Conservation (phyloP, 208 protist species). For the Trypanosoma melophagium region DNA sequence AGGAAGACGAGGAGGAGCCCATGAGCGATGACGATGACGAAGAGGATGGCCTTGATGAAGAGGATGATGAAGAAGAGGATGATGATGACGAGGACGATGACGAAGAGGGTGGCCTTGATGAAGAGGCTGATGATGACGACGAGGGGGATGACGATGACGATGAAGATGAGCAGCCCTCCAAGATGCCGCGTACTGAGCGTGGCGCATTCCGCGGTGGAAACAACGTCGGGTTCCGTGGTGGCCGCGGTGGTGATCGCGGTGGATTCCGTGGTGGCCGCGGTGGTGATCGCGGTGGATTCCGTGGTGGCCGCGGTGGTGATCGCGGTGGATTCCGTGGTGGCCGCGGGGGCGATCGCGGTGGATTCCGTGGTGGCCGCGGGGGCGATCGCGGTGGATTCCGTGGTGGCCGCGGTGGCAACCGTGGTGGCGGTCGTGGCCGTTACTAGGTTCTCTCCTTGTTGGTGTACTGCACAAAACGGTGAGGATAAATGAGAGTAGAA, state of each 20-base stretch:
- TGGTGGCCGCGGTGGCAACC: constrained; percentile 58
- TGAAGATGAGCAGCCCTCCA: constrained; percentile 53
- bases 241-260: too few species aligned
- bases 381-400: constrained; percentile 54
- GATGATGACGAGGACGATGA: constrained; percentile 71
- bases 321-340: constrained; percentile 62
- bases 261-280: constrained; percentile 42
- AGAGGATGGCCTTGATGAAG: constrained; percentile 37
- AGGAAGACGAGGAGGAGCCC: constrained; percentile 43
- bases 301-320: constrained; percentile 59
- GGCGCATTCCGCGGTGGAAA: constrained; percentile 44
- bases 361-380: constrained; percentile 38
- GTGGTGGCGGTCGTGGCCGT: constrained; percentile 15
- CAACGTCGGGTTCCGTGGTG: constrained; percentile 43
- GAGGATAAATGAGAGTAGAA: not conserved
- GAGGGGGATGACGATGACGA: constrained; percentile 53
- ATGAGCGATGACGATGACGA: constrained; percentile 30
- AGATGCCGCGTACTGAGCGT: constrained; percentile 67
- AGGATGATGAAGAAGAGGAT: constrained; percentile 36
- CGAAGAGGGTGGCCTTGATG: constrained; percentile 36
- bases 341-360: constrained; percentile 52
- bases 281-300: constrained; percentile 64
- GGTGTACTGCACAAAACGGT: not conserved
- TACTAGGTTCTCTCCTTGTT: constrained; percentile 4
- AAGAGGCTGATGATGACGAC: constrained; percentile 62